Percentiles rank a stretch among this genome's conserved stretches.
Conservation (phyloP, 2,329 filamentous ascomycete genomes). For the Curvularia hawaiiensis region DNA sequence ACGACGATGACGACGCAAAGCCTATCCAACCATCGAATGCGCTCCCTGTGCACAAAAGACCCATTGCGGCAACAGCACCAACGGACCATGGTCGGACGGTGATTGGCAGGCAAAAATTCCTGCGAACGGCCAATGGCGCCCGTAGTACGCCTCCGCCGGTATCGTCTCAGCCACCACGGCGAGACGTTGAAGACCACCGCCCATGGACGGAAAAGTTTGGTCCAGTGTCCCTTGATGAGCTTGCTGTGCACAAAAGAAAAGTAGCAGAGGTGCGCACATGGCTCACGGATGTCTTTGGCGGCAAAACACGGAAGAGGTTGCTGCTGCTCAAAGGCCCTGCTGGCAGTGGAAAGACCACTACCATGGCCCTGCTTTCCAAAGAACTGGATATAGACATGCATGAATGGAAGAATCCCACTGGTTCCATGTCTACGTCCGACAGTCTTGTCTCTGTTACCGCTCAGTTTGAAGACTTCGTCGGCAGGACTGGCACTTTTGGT, state of each 20-base stretch:
- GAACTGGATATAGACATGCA: conserved; percentile 78
- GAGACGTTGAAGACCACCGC: conserved; percentile 60
- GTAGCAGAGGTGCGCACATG: conserved; percentile 83
- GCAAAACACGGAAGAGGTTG: conserved; percentile 67
- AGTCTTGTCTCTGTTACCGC: conserved; percentile 72
- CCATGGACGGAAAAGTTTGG: conserved; percentile 90
- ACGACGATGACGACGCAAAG: conserved; percentile 39
- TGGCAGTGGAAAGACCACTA: conserved; percentile 92
- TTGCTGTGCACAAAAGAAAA: conserved; percentile 95
- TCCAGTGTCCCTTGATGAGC: conserved; percentile 75
- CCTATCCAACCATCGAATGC: conserved; percentile 25
- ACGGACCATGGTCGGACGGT: conserved; percentile 24
- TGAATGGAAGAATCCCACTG: conserved; percentile 88
- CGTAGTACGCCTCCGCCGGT: conserved; percentile 34
- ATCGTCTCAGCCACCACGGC: conserved; percentile 28
- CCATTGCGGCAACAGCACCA: conserved; percentile 21
- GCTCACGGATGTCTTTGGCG: conserved; percentile 75
- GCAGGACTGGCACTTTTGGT: conserved; percentile 78
- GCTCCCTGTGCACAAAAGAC: conserved; percentile 40
- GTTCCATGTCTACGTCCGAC: conserved; percentile 62
- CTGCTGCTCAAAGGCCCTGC: conserved; percentile 88
- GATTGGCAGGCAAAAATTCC: conserved; percentile 52
- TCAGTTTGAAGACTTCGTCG: conserved; percentile 92
- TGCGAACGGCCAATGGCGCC: conserved; percentile 45
- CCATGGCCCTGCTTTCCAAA: conserved; percentile 75